Evolutionary conservation across 2,329 filamentous ascomycete species (phyloP).

Genomic region (Diaporthe helianthi): DNA sequence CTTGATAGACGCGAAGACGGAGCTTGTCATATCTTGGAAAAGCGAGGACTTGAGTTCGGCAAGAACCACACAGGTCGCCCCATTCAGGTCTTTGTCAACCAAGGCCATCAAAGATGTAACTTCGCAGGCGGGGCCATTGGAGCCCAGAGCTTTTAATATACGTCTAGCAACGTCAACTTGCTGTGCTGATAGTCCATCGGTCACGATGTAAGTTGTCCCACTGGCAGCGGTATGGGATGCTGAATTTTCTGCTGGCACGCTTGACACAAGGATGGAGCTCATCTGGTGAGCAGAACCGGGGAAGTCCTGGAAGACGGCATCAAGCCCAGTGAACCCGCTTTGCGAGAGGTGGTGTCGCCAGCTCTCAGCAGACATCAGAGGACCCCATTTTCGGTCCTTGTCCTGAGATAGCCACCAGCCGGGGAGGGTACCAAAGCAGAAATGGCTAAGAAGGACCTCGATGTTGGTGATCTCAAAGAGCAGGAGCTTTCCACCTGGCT

Average conservation of each 20-base stretch:
- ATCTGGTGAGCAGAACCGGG: constrained; percentile 32
- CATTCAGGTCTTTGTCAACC: constrained; percentile 19
- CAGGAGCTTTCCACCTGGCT: constrained; percentile 43
- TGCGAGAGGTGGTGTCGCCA: constrained; percentile 37
- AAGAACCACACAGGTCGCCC: constrained; percentile 38
- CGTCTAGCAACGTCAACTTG: constrained; percentile 11
- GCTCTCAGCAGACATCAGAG: constrained; percentile 38
- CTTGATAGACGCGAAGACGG: constrained; percentile 36
- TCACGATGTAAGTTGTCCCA: neutral
- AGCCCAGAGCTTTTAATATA: neutral
- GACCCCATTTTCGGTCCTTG: constrained; percentile 38
- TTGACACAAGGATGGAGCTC: constrained; percentile 37
- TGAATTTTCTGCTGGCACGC: constrained; percentile 27
- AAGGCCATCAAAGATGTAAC: constrained; percentile 25
- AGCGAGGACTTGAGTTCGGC: constrained; percentile 37
- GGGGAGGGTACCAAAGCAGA: constrained; percentile 42
- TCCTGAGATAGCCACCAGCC: constrained; percentile 45
- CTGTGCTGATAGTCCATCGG: constrained; percentile 22
- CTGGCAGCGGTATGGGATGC: neutral
- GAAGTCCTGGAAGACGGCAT: constrained; percentile 40
- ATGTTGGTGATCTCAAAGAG: constrained; percentile 42
- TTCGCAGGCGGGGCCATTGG: neutral
- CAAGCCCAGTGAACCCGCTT: constrained; percentile 37
- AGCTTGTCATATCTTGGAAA: constrained; percentile 36
- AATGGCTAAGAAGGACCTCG: constrained; percentile 32